A percentile compares a stretch with the other conserved stretches of the same genome.
phyloP scores from a whole-genome alignment of 805 yeast species.

The Blastobotrys terrestris region DNA sequence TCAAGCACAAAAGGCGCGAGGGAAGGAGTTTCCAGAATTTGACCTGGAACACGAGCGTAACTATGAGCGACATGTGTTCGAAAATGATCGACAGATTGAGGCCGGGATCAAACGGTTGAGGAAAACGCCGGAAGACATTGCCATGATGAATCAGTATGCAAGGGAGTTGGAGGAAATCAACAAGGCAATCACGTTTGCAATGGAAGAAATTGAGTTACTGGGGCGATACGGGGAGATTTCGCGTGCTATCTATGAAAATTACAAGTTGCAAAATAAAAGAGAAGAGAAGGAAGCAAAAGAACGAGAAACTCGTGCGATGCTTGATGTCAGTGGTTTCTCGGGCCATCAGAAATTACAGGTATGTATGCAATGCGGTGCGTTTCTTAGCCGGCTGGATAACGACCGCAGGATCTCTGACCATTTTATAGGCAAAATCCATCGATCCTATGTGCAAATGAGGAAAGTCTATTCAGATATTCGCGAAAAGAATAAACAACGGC shows the following conservation, averaged over 20 bases:
- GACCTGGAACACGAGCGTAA: slow-evolving; percentile 41
- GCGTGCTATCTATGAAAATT: slow-evolving; percentile 38
- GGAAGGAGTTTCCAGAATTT: slow-evolving; percentile 40
- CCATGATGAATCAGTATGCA: slow-evolving; percentile 32
- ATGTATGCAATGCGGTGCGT: slow-evolving; percentile 87
- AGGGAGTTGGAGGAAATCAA: slow-evolving; percentile 39
- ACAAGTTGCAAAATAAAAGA: slow-evolving; percentile 39
- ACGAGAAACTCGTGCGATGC: slow-evolving; percentile 49
- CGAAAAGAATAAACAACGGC: slow-evolving; percentile 12
- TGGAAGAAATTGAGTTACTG: slow-evolving; percentile 57
- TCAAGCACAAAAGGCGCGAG: slow-evolving; percentile 32
- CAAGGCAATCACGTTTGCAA: slow-evolving; percentile 55
- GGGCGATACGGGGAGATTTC: slow-evolving; percentile 44
- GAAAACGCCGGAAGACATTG: slow-evolving; percentile 68
- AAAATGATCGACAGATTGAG: slow-evolving; percentile 59
- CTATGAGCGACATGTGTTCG: slow-evolving; percentile 52
- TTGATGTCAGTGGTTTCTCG: slow-evolving; percentile 73
- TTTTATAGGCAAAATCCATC: slow-evolving; percentile 79
- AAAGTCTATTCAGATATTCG: slow-evolving; percentile 17
- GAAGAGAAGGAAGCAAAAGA: slow-evolving; percentile 48
- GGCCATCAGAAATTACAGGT: slow-evolving; percentile 89
- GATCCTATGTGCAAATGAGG: slow-evolving; percentile 75
- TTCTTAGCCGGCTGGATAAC: slow-evolving; percentile 74
- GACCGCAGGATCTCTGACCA: slow-evolving; percentile 88
- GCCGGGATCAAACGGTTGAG: slow-evolving; percentile 60